Percentiles rank a stretch among this genome's conserved stretches.
Evolutionary conservation across 83 land plant species (phyloP).

Genomic region (Diphasiastrum complanatum): DNA sequence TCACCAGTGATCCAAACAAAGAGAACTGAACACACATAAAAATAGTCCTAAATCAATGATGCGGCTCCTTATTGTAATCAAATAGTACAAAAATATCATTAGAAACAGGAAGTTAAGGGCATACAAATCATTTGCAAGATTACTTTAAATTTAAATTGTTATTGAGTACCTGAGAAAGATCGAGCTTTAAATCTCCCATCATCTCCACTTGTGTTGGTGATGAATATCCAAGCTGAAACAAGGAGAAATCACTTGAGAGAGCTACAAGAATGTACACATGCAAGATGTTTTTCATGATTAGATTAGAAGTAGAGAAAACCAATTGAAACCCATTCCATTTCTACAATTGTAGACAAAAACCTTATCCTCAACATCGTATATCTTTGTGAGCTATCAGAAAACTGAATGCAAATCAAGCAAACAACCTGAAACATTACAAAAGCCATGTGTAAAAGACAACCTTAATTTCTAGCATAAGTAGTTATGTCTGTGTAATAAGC

Average conservation of each 20-base stretch:
- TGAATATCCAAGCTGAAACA: conserved; percentile 13
- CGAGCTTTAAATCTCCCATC: conserved; percentile 1
- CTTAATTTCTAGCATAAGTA: no score
- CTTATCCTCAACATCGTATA: no score
- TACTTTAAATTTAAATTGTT: background rate
- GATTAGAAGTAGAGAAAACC: no score
- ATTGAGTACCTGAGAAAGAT: conserved; percentile 1
- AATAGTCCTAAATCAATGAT: no score
- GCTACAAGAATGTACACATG: background rate
- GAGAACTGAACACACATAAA: conserved; percentile 22
- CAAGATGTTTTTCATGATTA: no score
- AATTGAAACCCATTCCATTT: no score
- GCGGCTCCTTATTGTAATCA: background rate
- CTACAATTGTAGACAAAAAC: no score
- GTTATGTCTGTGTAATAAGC: no score
- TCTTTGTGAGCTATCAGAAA: no score
- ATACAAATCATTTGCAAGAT: background rate
- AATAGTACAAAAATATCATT: background rate
- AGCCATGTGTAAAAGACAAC: no score
- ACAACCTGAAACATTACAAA: no score
- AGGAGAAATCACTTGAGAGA: background rate
- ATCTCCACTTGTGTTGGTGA: conserved; percentile 14
- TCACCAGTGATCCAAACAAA: conserved; percentile 25
- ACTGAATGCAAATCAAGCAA: no score
- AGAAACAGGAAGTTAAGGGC: background rate